These are phyloP conservation scores for Grammothele lineata DNA, from an alignment of 768 basidiomycete species.

Conservation along the genomic window DNA sequence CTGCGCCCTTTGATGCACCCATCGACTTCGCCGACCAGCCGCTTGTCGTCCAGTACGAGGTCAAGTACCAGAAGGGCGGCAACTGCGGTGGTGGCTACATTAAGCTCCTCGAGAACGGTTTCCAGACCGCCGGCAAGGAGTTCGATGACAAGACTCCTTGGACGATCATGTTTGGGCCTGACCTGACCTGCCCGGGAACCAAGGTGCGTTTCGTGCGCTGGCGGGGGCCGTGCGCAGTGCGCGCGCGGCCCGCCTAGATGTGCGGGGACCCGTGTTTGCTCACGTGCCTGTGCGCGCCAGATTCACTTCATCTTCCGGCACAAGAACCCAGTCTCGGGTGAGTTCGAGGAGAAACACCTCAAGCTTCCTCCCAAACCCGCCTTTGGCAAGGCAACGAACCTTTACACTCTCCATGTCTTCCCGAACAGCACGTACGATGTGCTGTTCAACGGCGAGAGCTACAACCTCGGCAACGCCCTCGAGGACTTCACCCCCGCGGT, in stretches of 20 bases:
- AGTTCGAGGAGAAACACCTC: slow-evolving; percentile 97
- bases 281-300: slow-evolving; percentile 33
- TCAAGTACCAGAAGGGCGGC: slow-evolving; percentile 98
- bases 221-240: background rate
- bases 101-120: slow-evolving; percentile 92
- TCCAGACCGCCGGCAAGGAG: slow-evolving; percentile 90
- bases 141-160: slow-evolving; percentile 92
- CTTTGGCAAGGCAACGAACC: slow-evolving; percentile 83
- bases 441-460: slow-evolving; percentile 80
- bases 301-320: slow-evolving; percentile 99
- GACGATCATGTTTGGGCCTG: slow-evolving; percentile 98
- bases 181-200: slow-evolving; percentile 87
- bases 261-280: slow-evolving; percentile 1
- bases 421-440: slow-evolving; percentile 95
- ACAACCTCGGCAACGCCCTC: slow-evolving; percentile 77
- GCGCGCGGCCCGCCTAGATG: background rate
- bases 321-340: slow-evolving; percentile 88
- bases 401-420: slow-evolving; percentile 92
- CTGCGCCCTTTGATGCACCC: slow-evolving; percentile 77
- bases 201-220: slow-evolving; percentile 49
- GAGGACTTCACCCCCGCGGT: slow-evolving; percentile 93
- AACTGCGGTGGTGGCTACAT: slow-evolving; percentile 99
- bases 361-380: slow-evolving; percentile 68
- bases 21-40: slow-evolving; percentile 82
- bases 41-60: slow-evolving; percentile 96